Evolutionary conservation across 495 filamentous ascomycete species (phyloP).

Genomic region (Podospora pseudoanserina): DNA sequence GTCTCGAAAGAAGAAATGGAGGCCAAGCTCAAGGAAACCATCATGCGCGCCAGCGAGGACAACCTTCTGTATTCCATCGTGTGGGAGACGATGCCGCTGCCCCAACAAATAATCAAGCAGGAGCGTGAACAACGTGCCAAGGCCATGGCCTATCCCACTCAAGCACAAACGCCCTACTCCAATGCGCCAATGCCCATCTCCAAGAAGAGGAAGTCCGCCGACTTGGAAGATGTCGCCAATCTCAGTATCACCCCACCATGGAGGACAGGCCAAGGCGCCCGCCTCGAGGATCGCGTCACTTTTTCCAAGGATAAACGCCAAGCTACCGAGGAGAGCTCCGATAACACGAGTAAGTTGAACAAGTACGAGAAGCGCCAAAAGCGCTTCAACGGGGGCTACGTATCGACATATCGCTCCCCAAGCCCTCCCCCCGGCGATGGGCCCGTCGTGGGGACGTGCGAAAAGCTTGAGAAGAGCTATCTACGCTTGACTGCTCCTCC

Average conservation of each 20-base stretch:
- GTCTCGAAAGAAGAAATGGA: conserved; percentile 71
- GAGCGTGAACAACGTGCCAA: conserved; percentile 51
- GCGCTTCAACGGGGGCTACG: conserved; percentile 72
- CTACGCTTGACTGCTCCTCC: conserved; percentile 89
- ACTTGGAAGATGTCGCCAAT: conserved; percentile 33
- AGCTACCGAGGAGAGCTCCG: conserved; percentile 40
- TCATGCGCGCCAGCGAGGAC: conserved; percentile 70
- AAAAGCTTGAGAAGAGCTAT: conserved; percentile 88
- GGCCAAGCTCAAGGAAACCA: conserved; percentile 76
- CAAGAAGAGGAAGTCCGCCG: conserved; percentile 83
- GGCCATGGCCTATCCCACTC: conserved; percentile 29
- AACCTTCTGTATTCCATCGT: conserved; percentile 65
- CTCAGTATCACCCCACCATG: conserved; percentile 57
- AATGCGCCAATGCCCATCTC: conserved; percentile 10
- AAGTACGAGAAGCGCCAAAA: conserved; percentile 83
- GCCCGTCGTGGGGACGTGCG: conserved; percentile 80
- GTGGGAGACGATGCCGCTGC: conserved; percentile 81
- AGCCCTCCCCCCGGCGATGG: conserved; percentile 60
- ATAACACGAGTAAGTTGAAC: conserved; percentile 75
- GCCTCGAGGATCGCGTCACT: conserved; percentile 75
- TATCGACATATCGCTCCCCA: conserved; percentile 59
- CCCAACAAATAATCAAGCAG: conserved; percentile 76
- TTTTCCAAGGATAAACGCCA: conserved; percentile 59
- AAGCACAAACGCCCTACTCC: conserved; percentile 16
- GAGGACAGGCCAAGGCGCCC: conserved; percentile 60